Evolutionary conservation across 371 early-diverging fungal species (phyloP).

Genomic region (Coemansia sp.): DNA sequence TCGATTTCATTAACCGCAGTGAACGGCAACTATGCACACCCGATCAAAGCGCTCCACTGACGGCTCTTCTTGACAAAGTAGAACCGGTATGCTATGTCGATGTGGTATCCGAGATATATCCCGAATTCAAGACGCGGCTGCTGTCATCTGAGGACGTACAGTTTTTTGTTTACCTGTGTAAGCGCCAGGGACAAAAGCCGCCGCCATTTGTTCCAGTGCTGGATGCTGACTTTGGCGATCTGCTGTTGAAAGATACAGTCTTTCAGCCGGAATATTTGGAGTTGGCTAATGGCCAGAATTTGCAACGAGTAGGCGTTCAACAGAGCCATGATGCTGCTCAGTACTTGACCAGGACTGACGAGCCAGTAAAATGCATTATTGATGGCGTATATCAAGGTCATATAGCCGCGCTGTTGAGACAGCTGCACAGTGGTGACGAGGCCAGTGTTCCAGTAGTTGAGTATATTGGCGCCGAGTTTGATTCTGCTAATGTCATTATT

Average conservation of each 20-base stretch:
- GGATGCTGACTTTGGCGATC: slow-evolving; percentile 86
- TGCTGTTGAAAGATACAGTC: slow-evolving; percentile 93
- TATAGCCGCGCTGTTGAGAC: slow-evolving; percentile 71
- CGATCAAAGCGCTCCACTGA: slow-evolving; percentile 49
- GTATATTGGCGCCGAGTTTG: slow-evolving; percentile 69
- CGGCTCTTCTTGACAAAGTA: slow-evolving; percentile 65
- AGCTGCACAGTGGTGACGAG: slow-evolving; percentile 66
- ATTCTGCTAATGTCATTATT: slow-evolving; percentile 51
- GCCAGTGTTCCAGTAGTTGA: slow-evolving; percentile 75
- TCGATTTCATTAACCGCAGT: slow-evolving; percentile 83
- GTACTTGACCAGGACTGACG: slow-evolving; percentile 73
- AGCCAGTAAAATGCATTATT: slow-evolving; percentile 89
- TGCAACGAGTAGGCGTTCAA: slow-evolving; percentile 82
- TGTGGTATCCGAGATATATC: slow-evolving; percentile 73
- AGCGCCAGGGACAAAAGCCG: slow-evolving; percentile 57
- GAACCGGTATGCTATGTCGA: slow-evolving; percentile 56
- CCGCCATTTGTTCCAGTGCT: slow-evolving; percentile 81
- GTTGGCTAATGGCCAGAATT: slow-evolving; percentile 84
- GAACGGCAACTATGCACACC: slow-evolving; percentile 67
- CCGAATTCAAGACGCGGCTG: slow-evolving; percentile 71
- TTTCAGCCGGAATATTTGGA: slow-evolving; percentile 92
- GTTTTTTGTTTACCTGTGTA: slow-evolving; percentile 82
- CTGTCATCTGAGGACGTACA: slow-evolving; percentile 88
- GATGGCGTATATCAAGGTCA: slow-evolving; percentile 81
- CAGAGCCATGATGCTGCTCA: slow-evolving; percentile 90